Evolutionary conservation across 768 basidiomycete genomes (phyloP).

Genomic region (Pleurotus salmoneostramineus): DNA sequence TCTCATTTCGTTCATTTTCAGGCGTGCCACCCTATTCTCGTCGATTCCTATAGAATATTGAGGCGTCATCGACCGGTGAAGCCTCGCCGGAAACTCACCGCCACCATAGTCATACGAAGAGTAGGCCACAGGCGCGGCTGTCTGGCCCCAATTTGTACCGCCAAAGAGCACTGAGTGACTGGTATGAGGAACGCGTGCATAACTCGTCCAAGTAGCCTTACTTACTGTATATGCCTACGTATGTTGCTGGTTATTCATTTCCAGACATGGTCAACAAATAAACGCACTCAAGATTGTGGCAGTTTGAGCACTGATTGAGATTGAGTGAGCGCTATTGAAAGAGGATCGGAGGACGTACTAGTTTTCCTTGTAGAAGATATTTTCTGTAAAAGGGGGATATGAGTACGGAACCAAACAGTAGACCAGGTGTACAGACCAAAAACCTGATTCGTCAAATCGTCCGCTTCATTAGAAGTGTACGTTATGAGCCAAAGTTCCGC

Average conservation of each 20-base stretch:
- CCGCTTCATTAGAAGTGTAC: slow-evolving; percentile 17
- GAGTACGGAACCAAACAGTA: neutral
- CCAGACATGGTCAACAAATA: slow-evolving; percentile 9
- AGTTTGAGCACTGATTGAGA: slow-evolving; percentile 33
- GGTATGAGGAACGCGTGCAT: neutral
- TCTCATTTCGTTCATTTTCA: slow-evolving; percentile 52
- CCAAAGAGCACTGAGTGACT: slow-evolving; percentile 46
- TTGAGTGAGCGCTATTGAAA: neutral
- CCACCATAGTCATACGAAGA: slow-evolving; percentile 63
- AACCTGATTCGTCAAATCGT: slow-evolving; percentile 36
- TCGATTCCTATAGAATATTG: slow-evolving; percentile 35
- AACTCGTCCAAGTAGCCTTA: neutral
- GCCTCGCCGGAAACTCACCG: slow-evolving; percentile 18
- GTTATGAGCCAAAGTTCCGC: neutral
- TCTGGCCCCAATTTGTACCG: slow-evolving; percentile 63
- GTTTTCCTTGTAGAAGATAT: slow-evolving; percentile 49
- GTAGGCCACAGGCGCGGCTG: slow-evolving; percentile 52
- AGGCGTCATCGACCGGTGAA: neutral
- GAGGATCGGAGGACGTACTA: slow-evolving; percentile 28
- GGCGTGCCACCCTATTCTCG: slow-evolving; percentile 42
- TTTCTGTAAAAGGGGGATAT: slow-evolving; percentile 27
- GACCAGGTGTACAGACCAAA: slow-evolving; percentile 22
- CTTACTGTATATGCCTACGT: slow-evolving; percentile 45
- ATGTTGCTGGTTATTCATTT: slow-evolving; percentile 10
- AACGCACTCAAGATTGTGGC: slow-evolving; percentile 46